These are phyloP conservation scores for Cucumis cinereus DNA, from an alignment of 306 rosid species.

Conservation along the genomic window DNA sequence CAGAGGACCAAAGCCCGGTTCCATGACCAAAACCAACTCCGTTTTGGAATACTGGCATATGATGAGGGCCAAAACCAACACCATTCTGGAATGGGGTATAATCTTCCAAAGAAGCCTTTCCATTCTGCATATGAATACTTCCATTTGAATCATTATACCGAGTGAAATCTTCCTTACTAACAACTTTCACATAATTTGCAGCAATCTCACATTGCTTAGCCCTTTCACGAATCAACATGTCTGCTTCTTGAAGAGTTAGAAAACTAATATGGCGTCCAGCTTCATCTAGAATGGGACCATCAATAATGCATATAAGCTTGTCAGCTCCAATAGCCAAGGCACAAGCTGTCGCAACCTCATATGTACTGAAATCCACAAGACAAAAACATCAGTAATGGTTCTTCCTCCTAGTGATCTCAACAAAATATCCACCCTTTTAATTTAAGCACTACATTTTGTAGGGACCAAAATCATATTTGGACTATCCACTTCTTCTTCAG, in stretches of 20 bases:
- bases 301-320: slow-evolving; percentile 83
- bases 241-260: slow-evolving; percentile 93
- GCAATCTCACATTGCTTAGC: slow-evolving; percentile 91
- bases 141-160: slow-evolving; percentile 20
- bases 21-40: slow-evolving; percentile 89
- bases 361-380: slow-evolving; percentile 47
- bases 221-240: slow-evolving; percentile 66
- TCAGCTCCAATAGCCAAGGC: slow-evolving; percentile 91
- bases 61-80: slow-evolving; percentile 42
- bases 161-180: slow-evolving; percentile 40
- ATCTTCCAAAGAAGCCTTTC: slow-evolving; percentile 24
- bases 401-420: not conserved
- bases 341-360: slow-evolving; percentile 95
- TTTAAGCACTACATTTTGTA: not conserved
- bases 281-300: slow-evolving; percentile 90
- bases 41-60: slow-evolving; percentile 48
- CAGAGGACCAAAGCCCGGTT: slow-evolving; percentile 62
- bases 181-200: slow-evolving; percentile 86
- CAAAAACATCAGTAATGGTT: slow-evolving; percentile 15
- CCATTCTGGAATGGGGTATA: slow-evolving; percentile 61
- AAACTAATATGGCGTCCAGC: slow-evolving; percentile 58
- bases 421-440: not conserved
- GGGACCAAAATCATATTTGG: not conserved
- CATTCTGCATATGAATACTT: slow-evolving; percentile 32
- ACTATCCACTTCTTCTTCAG: not conserved